phyloP scores from a whole-genome alignment of 2,329 filamentous ascomycete species.

The Colletotrichum paranaense region DNA sequence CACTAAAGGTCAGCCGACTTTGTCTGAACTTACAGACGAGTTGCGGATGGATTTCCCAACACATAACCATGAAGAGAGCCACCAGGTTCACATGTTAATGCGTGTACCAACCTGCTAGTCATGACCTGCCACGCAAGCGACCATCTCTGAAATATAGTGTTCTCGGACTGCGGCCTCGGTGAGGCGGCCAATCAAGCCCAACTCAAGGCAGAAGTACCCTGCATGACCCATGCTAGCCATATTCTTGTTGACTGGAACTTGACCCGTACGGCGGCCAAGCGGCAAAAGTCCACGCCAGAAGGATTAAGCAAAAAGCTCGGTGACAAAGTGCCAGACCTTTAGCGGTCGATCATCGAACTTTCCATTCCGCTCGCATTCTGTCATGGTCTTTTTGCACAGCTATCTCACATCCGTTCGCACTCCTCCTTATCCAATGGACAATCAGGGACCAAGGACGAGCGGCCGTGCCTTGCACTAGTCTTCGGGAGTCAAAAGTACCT shows the following conservation, averaged over 20 bases:
- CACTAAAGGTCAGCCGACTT: neutral
- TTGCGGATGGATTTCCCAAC: too few relatives aligned
- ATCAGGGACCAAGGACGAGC: too few relatives aligned
- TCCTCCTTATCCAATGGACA: neutral
- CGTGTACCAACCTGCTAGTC: neutral
- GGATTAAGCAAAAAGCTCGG: neutral
- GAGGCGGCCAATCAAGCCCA: neutral
- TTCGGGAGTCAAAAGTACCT: neutral
- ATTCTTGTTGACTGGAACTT: neutral
- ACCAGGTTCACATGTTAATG: too few relatives aligned
- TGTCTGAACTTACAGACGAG: too few relatives aligned
- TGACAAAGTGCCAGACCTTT: neutral
- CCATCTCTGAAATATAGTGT: neutral
- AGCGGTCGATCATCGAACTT: neutral
- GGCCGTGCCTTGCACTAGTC: conserved; percentile 7
- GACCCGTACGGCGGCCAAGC: neutral
- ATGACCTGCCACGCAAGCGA: neutral
- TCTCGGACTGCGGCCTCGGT: neutral
- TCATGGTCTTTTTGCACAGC: neutral
- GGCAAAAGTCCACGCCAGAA: neutral
- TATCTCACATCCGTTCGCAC: too few relatives aligned
- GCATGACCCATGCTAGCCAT: neutral
- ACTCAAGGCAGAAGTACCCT: neutral
- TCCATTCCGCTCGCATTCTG: neutral
- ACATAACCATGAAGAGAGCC: neutral